A percentile compares a stretch with the other conserved stretches of the same genome.
These are phyloP conservation scores for Lentinula raphanica DNA, from an alignment of 768 basidiomycete genomes.

Conservation along the genomic window DNA sequence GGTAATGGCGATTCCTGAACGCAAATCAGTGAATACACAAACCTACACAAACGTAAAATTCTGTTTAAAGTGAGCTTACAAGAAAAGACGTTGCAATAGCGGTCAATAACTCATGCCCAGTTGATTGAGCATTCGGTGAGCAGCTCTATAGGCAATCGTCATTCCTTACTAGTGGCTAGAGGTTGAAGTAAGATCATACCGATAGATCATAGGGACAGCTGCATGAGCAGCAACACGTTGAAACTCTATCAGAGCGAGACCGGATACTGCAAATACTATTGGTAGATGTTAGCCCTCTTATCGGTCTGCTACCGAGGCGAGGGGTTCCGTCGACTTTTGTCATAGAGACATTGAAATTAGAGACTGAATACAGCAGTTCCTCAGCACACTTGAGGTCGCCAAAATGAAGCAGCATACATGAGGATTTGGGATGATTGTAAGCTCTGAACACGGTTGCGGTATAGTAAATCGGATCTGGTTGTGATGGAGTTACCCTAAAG, in stretches of 20 bases:
- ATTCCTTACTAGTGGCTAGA: not conserved
- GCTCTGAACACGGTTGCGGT: not conserved
- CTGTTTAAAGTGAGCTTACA: not conserved
- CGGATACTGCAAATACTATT: not conserved
- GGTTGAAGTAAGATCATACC: not conserved
- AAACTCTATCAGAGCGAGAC: not conserved
- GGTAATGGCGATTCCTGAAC: not conserved
- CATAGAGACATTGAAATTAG: conserved; percentile 3
- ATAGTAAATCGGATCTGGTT: conserved; percentile 6
- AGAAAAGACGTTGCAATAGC: conserved; percentile 1
- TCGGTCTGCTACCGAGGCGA: not conserved
- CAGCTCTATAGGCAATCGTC: not conserved
- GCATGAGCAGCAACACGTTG: conserved; percentile 3
- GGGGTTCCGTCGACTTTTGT: not conserved
- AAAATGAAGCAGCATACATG: not conserved
- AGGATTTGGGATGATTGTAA: not conserved
- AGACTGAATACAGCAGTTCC: not conserved
- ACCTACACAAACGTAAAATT: no score
- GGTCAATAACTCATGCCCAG: not conserved
- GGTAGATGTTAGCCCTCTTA: not conserved
- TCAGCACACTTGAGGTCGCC: not conserved
- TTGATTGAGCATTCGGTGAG: not conserved
- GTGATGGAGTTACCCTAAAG: conserved; percentile 3
- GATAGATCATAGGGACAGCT: not conserved
- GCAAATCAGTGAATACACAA: no score